Base-by-base conservation (phyloP, 768 basidiomycete species). In the Suillus placidus region DNA sequence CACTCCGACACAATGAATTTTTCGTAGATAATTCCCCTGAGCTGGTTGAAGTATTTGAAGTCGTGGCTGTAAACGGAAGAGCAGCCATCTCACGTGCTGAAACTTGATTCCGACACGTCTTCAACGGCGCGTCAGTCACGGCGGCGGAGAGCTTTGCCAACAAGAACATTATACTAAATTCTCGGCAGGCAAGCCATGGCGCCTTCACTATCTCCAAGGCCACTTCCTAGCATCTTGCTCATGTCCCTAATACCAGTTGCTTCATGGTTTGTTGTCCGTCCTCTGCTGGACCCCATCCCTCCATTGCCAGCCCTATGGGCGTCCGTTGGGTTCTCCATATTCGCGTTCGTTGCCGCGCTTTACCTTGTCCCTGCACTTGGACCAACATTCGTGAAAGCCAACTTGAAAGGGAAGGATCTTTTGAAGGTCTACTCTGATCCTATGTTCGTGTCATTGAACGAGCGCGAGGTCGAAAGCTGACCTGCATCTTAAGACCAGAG, bases 291-390 rank as follows among this genome's bases (percentile, higher is more conserved):
- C 65, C 91, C 91, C 0, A 72, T 83, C 0, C 91, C 91, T 1
- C 82, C 86, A 2, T 79, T 94, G 14, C 91, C 91, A 2, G 87
- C 87, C 0, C 79, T 98, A 26, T 89, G 92, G 72, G 87, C 87
- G 1, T 93, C 90, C 16, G 69, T 95, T 58, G 95, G 96, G 0
- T 90, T 97, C 77, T 90, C 93, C 2, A 77, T 97, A 57, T 82
- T 95, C 67, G 94, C 95, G 0, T 90, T 97, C 64, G 73, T 94
- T 13, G 86, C 87, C 2, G 88, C 92, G 1, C 73, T 93, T 14
- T 87, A 88, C 71, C 84, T 94, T 51, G 84, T 99, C 37, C 97
- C 96, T n/a, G 84, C 86, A 0, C 84, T 99, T 16, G 92, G 91
- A 0, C 87, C 88, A 0, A 84, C 87, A 0, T 97, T 99, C 73